Evolutionary conservation across 768 basidiomycete genomes (phyloP), one percentile per base, ranked within the genome.

Genomic region (Agrocybe pediades): DNA sequence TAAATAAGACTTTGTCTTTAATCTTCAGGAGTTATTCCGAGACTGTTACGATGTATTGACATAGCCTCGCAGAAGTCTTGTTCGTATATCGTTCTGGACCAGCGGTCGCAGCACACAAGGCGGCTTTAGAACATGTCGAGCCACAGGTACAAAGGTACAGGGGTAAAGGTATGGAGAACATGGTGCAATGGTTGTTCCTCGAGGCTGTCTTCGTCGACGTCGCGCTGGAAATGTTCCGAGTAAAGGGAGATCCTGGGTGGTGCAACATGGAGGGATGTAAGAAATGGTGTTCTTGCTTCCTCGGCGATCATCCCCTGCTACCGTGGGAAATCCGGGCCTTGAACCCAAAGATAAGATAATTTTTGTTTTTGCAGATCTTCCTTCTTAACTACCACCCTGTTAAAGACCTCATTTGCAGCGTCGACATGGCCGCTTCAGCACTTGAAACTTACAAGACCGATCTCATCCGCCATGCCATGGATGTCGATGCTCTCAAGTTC

Each of bases 401-500:
- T n/a, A n/a, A n/a, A n/a, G n/a, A n/a, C n/a, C n/a, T n/a, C n/a
- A n/a, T n/a, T n/a, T n/a, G n/a, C n/a, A n/a, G n/a, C n/a, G n/a
- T n/a, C n/a, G n/a, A n/a, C n/a, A 56, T 56, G 55, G 46, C 51
- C n/a, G 45, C 29, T 15, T 30, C 45, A 20, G 25, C 54, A 3
- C 60, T 58, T 24, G 55, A 27, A 20, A 24, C 49, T 7, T 84
- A 86, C 64, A 86, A 89, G 63, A 72, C 72, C 0, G 81, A 86
- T 51, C 78, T 93, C 48, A 90, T 93, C 55, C 73, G 83, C 54
- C 80, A 85, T 62, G 74, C 87, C 2, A 84, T 90, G 78, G 67
- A 77, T 5, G 82, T 83, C 9, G 85, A 84, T 26, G 91, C 91
- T 1, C 83, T 94, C 54, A 90, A 88, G 65, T 98, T 98, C 64